Conservation (phyloP, 164 flowering plant species). For the Macadamia tetraphylla region DNA sequence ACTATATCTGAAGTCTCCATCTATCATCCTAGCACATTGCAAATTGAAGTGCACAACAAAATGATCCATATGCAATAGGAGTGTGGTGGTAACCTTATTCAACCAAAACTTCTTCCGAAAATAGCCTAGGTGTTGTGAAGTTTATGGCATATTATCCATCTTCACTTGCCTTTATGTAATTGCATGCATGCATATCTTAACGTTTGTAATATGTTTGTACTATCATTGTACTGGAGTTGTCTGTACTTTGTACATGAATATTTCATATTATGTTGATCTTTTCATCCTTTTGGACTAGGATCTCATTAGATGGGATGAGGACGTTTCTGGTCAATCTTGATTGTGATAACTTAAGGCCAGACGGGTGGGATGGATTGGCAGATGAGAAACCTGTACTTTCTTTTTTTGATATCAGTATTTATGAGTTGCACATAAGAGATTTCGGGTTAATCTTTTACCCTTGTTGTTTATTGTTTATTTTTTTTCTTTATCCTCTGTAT, state of each 20-base stretch:
- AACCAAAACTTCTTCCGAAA: not conserved
- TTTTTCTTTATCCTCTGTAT: not conserved
- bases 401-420: slow-evolving; percentile 77
- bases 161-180: too few relatives aligned
- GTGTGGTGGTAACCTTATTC: slow-evolving; percentile 36
- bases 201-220: too few relatives aligned
- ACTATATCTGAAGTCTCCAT: too few relatives aligned
- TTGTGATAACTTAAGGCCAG: slow-evolving; percentile 60
- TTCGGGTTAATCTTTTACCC: slow-evolving; percentile 51
- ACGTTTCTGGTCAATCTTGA: slow-evolving; percentile 68
- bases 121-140: too few relatives aligned
- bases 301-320: slow-evolving; percentile 68
- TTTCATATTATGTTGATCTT: too few relatives aligned
- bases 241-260: too few relatives aligned
- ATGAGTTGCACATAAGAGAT: slow-evolving; percentile 93
- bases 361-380: slow-evolving; percentile 72
- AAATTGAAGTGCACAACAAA: slow-evolving; percentile 63
- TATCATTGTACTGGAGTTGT: too few relatives aligned
- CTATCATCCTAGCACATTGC: slow-evolving; percentile 59
- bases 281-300: slow-evolving; percentile 28
- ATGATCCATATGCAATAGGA: slow-evolving; percentile 97
- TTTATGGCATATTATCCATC: too few relatives aligned
- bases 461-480: not conserved
- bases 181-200: too few relatives aligned
- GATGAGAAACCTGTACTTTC: slow-evolving; percentile 66